Base-by-base conservation (phyloP, 441 rosid species). In the Populus hybrid region DNA sequence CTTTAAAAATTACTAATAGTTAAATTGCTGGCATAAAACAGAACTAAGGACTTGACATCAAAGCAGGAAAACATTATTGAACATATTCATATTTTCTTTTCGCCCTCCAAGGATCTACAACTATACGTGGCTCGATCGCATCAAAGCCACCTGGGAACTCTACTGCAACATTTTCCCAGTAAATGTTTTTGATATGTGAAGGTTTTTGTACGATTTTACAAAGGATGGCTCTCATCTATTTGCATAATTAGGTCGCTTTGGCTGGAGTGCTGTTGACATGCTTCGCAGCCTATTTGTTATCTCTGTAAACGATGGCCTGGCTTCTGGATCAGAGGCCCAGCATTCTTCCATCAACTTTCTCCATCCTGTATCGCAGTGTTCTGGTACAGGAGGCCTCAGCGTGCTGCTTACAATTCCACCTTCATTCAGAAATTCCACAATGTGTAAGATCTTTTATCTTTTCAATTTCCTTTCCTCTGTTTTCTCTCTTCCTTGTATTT, bases 321-420 rank as follows among this genome's bases (percentile, higher is more conserved):
- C 79, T 26, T 84, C 77, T 10, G 98, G 97, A 63, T 91, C 89
- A 7, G 85, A 88, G 1, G 91, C 85, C 97, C 97, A 94, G 82
- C 99, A 94, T 50, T 92, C 93, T 85, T 94, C 97, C 94, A 94
- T 93, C 78, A 94, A 78, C 78, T 80, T 86, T 79, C 72, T 89
- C 97, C 97, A 94, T 35, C 86, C 92, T 6, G 82, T 57, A 82
- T 94, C 94, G 72, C 97, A 94, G 10, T 76, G 77, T 72, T 85
- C 91, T 1, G 97, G 97, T 81, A 94, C 77, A 0, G 87, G 83
- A 59, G 98, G 98, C 84, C 97, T 87, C 72, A 94, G 87, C 1
- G 90, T 84, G 82, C 93, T 90, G 76, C 83, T 93, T 61, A 94
- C 91, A 32, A 93, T 94, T 35, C 98, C 98, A 59, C 97, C 98